Percentiles rank a stretch among this genome's conserved stretches.
Conservation (phyloP, 352 stramenopile species). For the Pythium sukuiense region DNA sequence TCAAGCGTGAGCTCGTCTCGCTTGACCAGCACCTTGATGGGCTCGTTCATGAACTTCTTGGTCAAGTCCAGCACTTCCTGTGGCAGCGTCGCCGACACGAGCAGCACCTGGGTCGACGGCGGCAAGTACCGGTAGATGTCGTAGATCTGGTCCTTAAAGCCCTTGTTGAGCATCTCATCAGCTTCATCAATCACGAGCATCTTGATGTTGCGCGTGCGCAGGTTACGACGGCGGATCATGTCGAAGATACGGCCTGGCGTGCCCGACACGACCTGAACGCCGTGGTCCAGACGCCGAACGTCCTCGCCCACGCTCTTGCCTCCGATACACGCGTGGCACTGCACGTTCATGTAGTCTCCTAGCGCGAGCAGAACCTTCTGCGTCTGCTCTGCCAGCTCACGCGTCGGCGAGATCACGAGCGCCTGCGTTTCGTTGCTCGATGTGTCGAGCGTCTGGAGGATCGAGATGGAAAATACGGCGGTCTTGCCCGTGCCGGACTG, state of each 20-base stretch:
- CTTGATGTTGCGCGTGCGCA: conserved; percentile 94
- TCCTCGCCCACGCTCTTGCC: conserved; percentile 98
- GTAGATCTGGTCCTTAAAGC: conserved; percentile 99
- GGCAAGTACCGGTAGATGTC: conserved; percentile 99
- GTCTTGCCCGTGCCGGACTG: conserved; percentile 99
- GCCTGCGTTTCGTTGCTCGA: conserved; percentile 96
- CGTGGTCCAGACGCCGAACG: conserved; percentile 97
- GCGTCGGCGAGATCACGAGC: conserved; percentile 98
- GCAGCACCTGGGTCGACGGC: conserved; percentile 96
- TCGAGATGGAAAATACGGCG: conserved; percentile 98
- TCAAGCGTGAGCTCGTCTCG: conserved; percentile 98
- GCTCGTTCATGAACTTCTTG: conserved; percentile 98
- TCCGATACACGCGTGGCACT: conserved; percentile 98
- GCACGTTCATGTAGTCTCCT: conserved; percentile 95
- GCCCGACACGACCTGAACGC: conserved; percentile 98
- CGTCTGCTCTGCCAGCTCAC: conserved; percentile 99
- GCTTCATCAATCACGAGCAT: conserved; percentile 99
- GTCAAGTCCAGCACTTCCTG: conserved; percentile 99
- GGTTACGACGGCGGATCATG: conserved; percentile 98
- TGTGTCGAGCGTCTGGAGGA: conserved; percentile 97
- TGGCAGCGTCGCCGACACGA: conserved; percentile 99
- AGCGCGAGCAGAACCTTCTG: conserved; percentile 97
- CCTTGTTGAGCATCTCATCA: conserved; percentile 99
- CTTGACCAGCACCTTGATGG: conserved; percentile 99
- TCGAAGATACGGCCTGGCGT: conserved; percentile 98